Evolutionary conservation across 305 asterid species (phyloP), one percentile per base, ranked within the genome.

Genomic region (Fraxinus floribunda): DNA sequence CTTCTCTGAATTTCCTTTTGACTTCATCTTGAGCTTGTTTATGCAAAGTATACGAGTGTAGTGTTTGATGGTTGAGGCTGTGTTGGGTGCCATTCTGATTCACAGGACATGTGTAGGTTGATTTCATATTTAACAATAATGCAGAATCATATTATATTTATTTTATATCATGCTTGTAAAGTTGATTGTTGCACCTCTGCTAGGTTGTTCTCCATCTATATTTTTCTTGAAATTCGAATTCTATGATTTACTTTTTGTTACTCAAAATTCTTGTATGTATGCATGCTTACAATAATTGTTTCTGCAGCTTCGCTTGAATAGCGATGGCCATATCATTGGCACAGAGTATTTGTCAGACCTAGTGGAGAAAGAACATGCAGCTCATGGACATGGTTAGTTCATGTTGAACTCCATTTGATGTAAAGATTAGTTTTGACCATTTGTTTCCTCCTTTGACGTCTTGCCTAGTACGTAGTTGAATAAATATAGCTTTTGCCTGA

Each of bases 321-420:
- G 80, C 1, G 90, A 90, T 84, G 98, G 99, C 71, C 85, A 84
- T 75, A 93, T 96, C 80, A 89, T 89, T 84, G 99, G 99, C 83
- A 91, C 99, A 70, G 99, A 96, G 86, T 96, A 93, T 89, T 32
- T 96, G 76, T 91, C 97, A 0, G 98, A 96, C 88, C 98, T 96
- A 79, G 99, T 94, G 81, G 99, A 96, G 92, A 94, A 92, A 92
- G 98, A 84, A 79, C 94, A 93, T 87, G 76, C 88, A 77, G 86
- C 83, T 84, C 97, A 93, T 87, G 92, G 91, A 75, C 97, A 96
- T 88, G 98, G 99, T 96, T 83, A 85, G 92, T 84, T 85, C 83
- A 62, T 81, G 36, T 22, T 26, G 75, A 46, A 76, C 70, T 78
- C 35, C 39, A 29, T 55, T 39, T 30, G 36, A 35, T 44, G 57